These are phyloP conservation scores for Pleurotus citrinopileatus DNA, from an alignment of 768 basidiomycete genomes.

Conservation along the genomic window DNA sequence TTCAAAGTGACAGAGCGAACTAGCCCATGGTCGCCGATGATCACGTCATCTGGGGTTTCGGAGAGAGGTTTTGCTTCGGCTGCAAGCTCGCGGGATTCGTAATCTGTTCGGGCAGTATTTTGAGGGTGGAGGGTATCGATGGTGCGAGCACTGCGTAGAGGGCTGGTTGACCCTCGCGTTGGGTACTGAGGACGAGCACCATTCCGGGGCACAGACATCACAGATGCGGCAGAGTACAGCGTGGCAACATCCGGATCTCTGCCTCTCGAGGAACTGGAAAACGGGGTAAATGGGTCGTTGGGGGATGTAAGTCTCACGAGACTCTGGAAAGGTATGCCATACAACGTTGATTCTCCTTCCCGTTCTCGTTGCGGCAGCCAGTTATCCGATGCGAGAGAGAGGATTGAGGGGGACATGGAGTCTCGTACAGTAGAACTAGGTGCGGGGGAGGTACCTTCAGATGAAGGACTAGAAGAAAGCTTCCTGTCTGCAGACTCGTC, in stretches of 20 bases:
- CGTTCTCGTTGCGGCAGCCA: slow-evolving; percentile 22
- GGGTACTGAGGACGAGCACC: slow-evolving; percentile 31
- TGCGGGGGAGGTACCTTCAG: slow-evolving; percentile 12
- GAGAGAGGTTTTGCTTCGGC: slow-evolving; percentile 65
- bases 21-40: slow-evolving; percentile 76
- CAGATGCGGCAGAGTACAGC: slow-evolving; percentile 81
- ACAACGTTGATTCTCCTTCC: slow-evolving; percentile 36
- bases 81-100: slow-evolving; percentile 76
- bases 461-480: not conserved
- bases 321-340: slow-evolving; percentile 69
- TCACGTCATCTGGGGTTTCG: slow-evolving; percentile 61
- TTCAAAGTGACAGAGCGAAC: slow-evolving; percentile 81
- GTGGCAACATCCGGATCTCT: slow-evolving; percentile 81
- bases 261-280: slow-evolving; percentile 30
- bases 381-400: slow-evolving; percentile 31
- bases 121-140: slow-evolving; percentile 33
- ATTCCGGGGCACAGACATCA: slow-evolving; percentile 62
- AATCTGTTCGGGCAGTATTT: slow-evolving; percentile 44
- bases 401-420: slow-evolving; percentile 31
- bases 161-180: slow-evolving; percentile 26
- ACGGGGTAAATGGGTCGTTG: slow-evolving; percentile 55
- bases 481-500: slow-evolving; percentile 8
- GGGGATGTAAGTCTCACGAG: slow-evolving; percentile 69
- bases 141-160: slow-evolving; percentile 31
- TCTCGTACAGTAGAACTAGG: slow-evolving; percentile 19